Conservation (phyloP, 179 eudicot species). For the Silene noctiflora region DNA sequence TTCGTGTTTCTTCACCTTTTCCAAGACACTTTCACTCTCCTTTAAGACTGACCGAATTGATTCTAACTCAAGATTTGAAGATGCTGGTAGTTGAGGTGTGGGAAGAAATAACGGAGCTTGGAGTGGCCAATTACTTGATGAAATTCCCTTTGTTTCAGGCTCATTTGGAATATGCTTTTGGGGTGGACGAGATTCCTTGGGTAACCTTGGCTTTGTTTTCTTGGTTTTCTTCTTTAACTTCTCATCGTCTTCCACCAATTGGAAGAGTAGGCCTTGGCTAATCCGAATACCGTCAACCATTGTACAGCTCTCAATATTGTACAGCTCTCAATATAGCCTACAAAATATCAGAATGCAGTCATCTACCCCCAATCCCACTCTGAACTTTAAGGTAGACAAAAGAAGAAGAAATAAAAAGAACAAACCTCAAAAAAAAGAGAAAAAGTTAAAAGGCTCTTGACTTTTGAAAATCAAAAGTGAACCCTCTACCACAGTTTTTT, state of each 20-base stretch:
- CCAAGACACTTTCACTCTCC: slow-evolving; percentile 74
- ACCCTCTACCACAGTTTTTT: no score
- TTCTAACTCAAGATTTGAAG: slow-evolving; percentile 57
- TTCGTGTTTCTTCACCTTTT: slow-evolving; percentile 65
- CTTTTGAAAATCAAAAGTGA: no score
- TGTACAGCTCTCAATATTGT: slow-evolving; percentile 18
- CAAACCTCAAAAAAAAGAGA: neutral
- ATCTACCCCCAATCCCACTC: neutral
- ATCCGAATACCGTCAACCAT: slow-evolving; percentile 76
- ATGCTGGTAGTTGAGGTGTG: slow-evolving; percentile 28
- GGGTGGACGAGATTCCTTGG: slow-evolving; percentile 34
- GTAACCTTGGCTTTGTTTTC: slow-evolving; percentile 44
- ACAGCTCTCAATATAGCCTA: slow-evolving; percentile 12
- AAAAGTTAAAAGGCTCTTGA: no score
- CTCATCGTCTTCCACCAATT: slow-evolving; percentile 56
- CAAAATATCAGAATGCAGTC: neutral
- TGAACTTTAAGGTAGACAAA: neutral
- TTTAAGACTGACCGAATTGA: slow-evolving; percentile 54
- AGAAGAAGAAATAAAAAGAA: neutral
- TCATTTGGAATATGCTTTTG: slow-evolving; percentile 43
- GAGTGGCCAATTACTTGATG: slow-evolving; percentile 64
- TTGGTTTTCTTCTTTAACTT: slow-evolving; percentile 52
- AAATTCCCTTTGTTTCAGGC: slow-evolving; percentile 32
- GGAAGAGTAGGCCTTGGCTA: slow-evolving; percentile 63
- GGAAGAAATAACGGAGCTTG: slow-evolving; percentile 65